These are phyloP conservation scores for Salinomyces thailandicus DNA, from an alignment of 2,329 filamentous ascomycete species.

Conservation along the genomic window DNA sequence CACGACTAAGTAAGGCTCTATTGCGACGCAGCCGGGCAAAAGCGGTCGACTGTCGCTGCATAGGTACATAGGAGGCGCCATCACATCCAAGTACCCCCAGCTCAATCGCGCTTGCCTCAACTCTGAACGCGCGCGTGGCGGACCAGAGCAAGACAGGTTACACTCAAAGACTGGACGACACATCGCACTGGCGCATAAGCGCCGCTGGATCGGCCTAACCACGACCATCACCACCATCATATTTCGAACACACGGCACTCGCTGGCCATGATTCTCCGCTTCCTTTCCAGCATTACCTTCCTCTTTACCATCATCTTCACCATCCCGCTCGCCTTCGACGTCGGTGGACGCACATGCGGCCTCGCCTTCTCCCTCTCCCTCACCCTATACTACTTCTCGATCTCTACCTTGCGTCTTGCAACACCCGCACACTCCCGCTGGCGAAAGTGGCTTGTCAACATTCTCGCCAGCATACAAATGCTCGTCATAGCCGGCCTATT, in stretches of 20 bases:
- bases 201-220: too few relatives aligned
- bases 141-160: too few relatives aligned
- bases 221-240: too few relatives aligned
- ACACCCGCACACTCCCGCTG: constrained; percentile 71
- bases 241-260: constrained; percentile 5
- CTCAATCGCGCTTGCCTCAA: too few relatives aligned
- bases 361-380: constrained; percentile 86
- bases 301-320: constrained; percentile 87
- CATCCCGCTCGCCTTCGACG: constrained; percentile 94
- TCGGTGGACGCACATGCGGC: constrained; percentile 87
- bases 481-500: constrained; percentile 73
- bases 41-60: too few relatives aligned
- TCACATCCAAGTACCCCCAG: too few relatives aligned
- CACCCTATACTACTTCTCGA: constrained; percentile 81
- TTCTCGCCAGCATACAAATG: constrained; percentile 72
- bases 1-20: background rate
- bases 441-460: constrained; percentile 57
- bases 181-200: background rate
- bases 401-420: constrained; percentile 67
- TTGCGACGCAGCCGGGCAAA: background rate
- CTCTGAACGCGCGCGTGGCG: too few relatives aligned
- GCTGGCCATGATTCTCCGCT: constrained; percentile 34
- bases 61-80: too few relatives aligned
- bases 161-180: background rate
- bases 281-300: constrained; percentile 50